These are phyloP conservation scores for Lablab purpureus DNA, from an alignment of 306 rosid genomes.

Conservation along the genomic window DNA sequence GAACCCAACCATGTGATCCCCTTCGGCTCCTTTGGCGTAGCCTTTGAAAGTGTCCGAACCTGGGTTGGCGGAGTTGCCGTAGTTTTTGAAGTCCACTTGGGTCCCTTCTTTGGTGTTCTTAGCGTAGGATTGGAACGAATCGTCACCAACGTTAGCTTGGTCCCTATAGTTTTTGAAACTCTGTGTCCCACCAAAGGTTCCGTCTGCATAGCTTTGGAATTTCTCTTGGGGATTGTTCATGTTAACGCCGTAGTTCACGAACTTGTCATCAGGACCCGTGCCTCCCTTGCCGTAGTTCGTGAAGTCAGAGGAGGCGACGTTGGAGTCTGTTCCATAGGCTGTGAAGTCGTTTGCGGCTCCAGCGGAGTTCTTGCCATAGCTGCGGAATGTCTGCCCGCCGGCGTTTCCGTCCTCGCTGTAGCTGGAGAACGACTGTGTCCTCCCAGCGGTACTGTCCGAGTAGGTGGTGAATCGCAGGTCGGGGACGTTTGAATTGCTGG, in stretches of 20 bases:
- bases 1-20: constrained; percentile 58
- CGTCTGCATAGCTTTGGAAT: constrained; percentile 74
- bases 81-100: constrained; percentile 63
- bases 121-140: constrained; percentile 68
- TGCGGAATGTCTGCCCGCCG: constrained; percentile 65
- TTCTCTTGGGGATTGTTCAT: constrained; percentile 64
- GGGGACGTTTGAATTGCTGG: constrained; percentile 55
- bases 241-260: constrained; percentile 60
- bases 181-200: constrained; percentile 54
- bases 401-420: constrained; percentile 69
- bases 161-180: constrained; percentile 73
- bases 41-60: constrained; percentile 81
- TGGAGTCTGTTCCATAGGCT: constrained; percentile 61
- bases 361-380: constrained; percentile 63
- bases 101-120: constrained; percentile 57
- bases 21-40: constrained; percentile 59
- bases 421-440: constrained; percentile 59
- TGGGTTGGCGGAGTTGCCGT: constrained; percentile 67
- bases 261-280: constrained; percentile 50
- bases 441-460: constrained; percentile 62
- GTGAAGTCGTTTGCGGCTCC: constrained; percentile 59
- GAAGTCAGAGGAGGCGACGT: constrained; percentile 60
- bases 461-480: constrained; percentile 66
- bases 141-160: constrained; percentile 72
- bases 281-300: constrained; percentile 56